Evolutionary conservation across 352 stramenopile genomes (phyloP).

Genomic region (Phytophthora citrophthora): DNA sequence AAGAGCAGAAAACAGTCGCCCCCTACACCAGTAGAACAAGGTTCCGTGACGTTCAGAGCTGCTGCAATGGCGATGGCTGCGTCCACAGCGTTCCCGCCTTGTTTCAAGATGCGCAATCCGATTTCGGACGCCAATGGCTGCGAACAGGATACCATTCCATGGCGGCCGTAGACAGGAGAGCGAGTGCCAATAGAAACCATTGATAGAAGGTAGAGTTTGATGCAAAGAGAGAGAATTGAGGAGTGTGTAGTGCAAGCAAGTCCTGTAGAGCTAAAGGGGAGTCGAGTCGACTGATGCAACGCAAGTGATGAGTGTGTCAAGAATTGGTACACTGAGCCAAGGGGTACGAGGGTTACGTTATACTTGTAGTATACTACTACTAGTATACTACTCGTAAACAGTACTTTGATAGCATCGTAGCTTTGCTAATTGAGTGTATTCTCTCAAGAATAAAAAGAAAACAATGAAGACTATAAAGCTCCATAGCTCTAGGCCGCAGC

Average conservation of each 20-base stretch:
- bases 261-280: no score
- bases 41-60: conserved; percentile 69
- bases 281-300: background rate
- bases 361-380: no score
- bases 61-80: conserved; percentile 75
- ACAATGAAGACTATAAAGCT: no score
- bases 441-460: no score
- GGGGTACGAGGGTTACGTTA: no score
- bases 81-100: conserved; percentile 95
- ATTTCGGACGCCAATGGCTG: conserved; percentile 95
- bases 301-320: background rate
- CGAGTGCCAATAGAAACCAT: conserved; percentile 72
- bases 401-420: no score
- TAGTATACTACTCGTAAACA: no score
- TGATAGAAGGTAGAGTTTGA: background rate
- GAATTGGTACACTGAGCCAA: background rate
- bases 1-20: conserved; percentile 97
- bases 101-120: conserved; percentile 89
- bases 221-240: conserved; percentile 2
- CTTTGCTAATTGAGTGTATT: no score
- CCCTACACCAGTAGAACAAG: conserved; percentile 81
- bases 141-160: conserved; percentile 94
- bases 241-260: conserved; percentile 14
- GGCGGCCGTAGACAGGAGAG: conserved; percentile 88
- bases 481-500: no score